Evolutionary conservation across 2,329 filamentous ascomycete species (phyloP).

Genomic region (Eurotiales sp.): DNA sequence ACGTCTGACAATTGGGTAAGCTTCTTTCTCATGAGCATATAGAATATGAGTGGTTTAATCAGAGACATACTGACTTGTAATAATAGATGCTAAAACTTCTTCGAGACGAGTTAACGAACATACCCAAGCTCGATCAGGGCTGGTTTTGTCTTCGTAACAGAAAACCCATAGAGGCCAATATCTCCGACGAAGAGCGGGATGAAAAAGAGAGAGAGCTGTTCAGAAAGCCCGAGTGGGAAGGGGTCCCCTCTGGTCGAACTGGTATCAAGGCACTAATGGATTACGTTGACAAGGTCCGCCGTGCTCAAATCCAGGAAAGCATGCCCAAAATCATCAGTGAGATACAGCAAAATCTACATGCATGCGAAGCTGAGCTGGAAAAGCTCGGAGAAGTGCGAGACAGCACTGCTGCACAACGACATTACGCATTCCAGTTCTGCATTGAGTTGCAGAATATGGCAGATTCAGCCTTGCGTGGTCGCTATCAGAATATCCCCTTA

Average conservation of each 20-base stretch:
- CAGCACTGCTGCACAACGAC: constrained; percentile 8
- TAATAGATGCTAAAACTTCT: constrained; percentile 18
- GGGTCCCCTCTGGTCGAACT: constrained; percentile 8
- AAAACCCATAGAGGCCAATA: constrained; percentile 9
- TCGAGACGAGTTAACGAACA: constrained; percentile 16
- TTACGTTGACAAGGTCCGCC: constrained; percentile 18
- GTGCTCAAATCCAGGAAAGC: constrained; percentile 15
- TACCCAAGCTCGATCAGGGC: constrained; percentile 16
- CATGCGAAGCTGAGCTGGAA: constrained; percentile 1
- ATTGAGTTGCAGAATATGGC: constrained; percentile 17
- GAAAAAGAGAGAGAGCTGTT: constrained; percentile 7
- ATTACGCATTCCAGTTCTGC: constrained; percentile 15
- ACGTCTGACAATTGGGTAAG: constrained; percentile 16
- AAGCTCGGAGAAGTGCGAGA: constrained; percentile 8
- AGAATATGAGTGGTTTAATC: too few relatives aligned
- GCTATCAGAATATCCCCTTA: constrained; percentile 17
- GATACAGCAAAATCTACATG: constrained; percentile 12
- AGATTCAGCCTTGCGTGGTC: constrained; percentile 14
- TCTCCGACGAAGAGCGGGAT: constrained; percentile 15
- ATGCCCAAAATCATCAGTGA: constrained; percentile 17
- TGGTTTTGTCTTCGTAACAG: constrained; percentile 20
- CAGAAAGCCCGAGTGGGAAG: constrained; percentile 9
- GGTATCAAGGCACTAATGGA: constrained; percentile 16
- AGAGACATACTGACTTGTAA: background rate
- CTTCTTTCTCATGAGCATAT: background rate